These are phyloP conservation scores for Sclerotinia subarctica DNA, from an alignment of 2,329 filamentous ascomycete genomes.

Conservation along the genomic window DNA sequence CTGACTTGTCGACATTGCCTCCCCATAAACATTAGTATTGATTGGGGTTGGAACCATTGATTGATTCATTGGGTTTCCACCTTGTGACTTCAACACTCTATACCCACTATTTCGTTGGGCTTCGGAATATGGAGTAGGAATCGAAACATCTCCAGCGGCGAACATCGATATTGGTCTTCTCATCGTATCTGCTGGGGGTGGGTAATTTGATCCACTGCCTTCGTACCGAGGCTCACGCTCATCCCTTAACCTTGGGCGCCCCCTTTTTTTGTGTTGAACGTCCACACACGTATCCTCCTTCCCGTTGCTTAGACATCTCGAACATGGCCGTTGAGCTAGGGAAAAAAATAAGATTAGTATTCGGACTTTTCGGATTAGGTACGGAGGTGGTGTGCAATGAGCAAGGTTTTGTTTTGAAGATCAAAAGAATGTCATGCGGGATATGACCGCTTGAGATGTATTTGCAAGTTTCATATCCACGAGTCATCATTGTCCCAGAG, in stretches of 20 bases:
- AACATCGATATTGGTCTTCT: slow-evolving; percentile 52
- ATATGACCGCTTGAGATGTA: neutral
- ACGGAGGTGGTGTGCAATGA: neutral
- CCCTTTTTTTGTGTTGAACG: slow-evolving; percentile 82
- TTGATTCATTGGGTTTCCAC: slow-evolving; percentile 41
- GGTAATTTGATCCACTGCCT: slow-evolving; percentile 34
- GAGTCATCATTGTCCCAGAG: neutral
- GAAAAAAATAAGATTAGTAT: slow-evolving; percentile 24
- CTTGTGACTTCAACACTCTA: slow-evolving; percentile 54
- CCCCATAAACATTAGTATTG: slow-evolving; percentile 51
- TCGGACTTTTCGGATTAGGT: neutral
- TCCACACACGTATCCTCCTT: slow-evolving; percentile 80
- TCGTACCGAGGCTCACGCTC: slow-evolving; percentile 62
- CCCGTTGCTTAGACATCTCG: slow-evolving; percentile 71
- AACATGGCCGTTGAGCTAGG: slow-evolving; percentile 71
- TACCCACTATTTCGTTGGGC: slow-evolving; percentile 48
- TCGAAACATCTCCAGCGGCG: slow-evolving; percentile 43
- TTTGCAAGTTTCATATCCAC: slow-evolving; percentile 6
- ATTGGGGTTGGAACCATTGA: slow-evolving; percentile 45
- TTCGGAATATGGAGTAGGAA: slow-evolving; percentile 45
- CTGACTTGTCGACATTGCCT: slow-evolving; percentile 28
- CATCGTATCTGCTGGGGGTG: slow-evolving; percentile 33
- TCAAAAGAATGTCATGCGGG: neutral
- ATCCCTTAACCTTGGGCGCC: slow-evolving; percentile 72
- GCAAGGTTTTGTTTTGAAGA: neutral